Evolutionary conservation across 2,329 filamentous ascomycete species (phyloP).

Genomic region (Fusarium clavum): DNA sequence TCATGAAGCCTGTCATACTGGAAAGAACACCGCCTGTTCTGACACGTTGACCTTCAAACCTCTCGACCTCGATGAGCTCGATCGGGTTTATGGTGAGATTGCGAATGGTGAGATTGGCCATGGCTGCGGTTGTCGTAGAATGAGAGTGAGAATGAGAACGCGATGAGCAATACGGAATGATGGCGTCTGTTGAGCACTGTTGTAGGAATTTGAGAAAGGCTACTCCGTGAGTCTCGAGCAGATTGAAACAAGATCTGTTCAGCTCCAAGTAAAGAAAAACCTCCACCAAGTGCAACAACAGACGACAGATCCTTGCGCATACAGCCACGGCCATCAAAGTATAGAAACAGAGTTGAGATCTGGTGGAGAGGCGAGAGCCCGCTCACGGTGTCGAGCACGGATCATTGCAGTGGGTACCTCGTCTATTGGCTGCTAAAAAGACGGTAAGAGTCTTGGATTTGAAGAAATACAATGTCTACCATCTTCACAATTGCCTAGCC

Average conservation of each 20-base stretch:
- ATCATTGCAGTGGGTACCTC: not conserved
- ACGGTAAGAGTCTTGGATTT: constrained; percentile 3
- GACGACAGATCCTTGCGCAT: not conserved
- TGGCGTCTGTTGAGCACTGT: constrained; percentile 3
- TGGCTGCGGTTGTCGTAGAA: constrained; percentile 44
- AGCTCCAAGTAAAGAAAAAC: not conserved
- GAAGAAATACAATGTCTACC: not conserved
- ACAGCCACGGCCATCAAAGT: not conserved
- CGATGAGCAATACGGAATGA: constrained; percentile 4
- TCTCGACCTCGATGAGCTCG: constrained; percentile 78
- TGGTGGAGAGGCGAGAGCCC: constrained; percentile 1
- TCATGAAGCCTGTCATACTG: constrained; percentile 59
- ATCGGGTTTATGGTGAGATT: constrained; percentile 83
- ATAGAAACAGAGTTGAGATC: constrained; percentile 9
- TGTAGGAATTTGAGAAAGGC: not conserved
- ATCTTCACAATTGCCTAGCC: not conserved
- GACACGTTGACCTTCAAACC: constrained; percentile 69
- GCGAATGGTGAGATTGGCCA: constrained; percentile 76
- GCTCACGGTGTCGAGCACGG: not conserved
- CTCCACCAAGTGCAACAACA: not conserved
- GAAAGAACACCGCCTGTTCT: constrained; percentile 57
- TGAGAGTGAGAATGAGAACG: not conserved
- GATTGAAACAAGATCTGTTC: not conserved
- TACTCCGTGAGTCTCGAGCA: not conserved
- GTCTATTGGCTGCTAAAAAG: not conserved